Evolutionary conservation across 495 filamentous ascomycete species (phyloP), one percentile per base, ranked within the genome.

Genomic region (Neurospora sp.): DNA sequence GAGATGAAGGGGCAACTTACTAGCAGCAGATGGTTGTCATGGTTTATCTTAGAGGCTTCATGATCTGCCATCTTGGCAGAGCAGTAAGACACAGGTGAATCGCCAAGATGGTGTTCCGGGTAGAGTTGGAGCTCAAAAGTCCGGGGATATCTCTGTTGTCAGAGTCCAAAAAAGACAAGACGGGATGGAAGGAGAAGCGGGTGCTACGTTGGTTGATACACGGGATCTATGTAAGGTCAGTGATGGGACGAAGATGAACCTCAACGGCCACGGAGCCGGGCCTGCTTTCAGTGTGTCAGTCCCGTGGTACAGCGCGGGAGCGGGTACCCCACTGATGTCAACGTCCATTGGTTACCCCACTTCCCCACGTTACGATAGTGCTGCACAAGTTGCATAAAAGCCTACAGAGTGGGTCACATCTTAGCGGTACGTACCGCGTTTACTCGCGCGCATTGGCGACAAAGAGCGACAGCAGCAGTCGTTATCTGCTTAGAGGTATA

Each of bases 21-120:
- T 5, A 86, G 81, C 22, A 86, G 81, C 9, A 85, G 79, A 70
- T 86, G 85, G 72, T 82, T 84, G 27, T 83, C 82, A 74, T 85
- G 83, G 74, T 85, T 83, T 76, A 86, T 81, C 73, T 82, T 83
- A 69, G 80, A 79, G 37, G 81, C 78, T 74, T 80, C 82, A 66
- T 78, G 75, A 74, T 85, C 83, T 22, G 80, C 83, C 85, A 86
- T 86, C 74, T 69, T 82, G 69, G 70, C 44, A n/a, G 16, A 1
- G 14, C 38, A 10, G n/a, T 4, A 20, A 40, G 40, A 31, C n/a
- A 40, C 20, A 0, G 14, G 37, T 35, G 48, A 38, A 69, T 16
- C 31, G n/a, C 46, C n/a, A 16, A 40, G 66, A 38, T 16, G 27
- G 20, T 10, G 53, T 66, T 35, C 31, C 35, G 46, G 31, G 44